Evolutionary conservation across 306 rosid species (phyloP).

Genomic region (Mimosa pudica): DNA sequence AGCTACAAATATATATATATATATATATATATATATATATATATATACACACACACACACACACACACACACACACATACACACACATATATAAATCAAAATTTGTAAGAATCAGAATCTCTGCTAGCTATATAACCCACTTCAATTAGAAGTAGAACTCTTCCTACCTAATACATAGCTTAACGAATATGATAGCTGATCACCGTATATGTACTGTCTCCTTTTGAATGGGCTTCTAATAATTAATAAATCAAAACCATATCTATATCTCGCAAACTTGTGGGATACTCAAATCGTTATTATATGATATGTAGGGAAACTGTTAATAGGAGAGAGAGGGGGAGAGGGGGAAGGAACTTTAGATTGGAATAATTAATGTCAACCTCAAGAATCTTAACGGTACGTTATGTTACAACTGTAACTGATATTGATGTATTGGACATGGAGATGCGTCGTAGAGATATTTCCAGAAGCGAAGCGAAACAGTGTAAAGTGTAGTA

Average conservation of each 20-base stretch:
- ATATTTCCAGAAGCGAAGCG: slow-evolving; percentile 18
- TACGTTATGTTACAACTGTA: slow-evolving; percentile 27
- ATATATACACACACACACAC: too few species aligned
- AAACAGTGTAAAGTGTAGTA: not conserved
- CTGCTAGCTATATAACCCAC: slow-evolving; percentile 8
- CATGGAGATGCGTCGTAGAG: slow-evolving; percentile 6
- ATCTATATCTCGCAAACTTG: not conserved
- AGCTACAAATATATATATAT: not conserved
- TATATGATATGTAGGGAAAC: not conserved
- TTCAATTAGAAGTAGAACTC: slow-evolving; percentile 31
- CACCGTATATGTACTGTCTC: not conserved
- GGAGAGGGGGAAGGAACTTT: not conserved
- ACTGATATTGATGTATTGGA: slow-evolving; percentile 6
- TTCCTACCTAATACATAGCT: slow-evolving; percentile 11
- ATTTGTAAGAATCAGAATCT: slow-evolving; percentile 37
- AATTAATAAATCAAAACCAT: not conserved
- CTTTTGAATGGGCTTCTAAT: not conserved
- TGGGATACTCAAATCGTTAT: not conserved
- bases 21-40: too few species aligned
- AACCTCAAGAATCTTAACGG: not conserved
- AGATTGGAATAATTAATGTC: slow-evolving; percentile 24
- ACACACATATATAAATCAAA: not conserved
- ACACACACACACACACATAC: too few species aligned
- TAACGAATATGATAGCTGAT: slow-evolving; percentile 1
- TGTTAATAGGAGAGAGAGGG: not conserved